Evolutionary conservation across 75 land plant genomes (phyloP), one percentile per base, ranked within the genome.

Genomic region (Larix kaempferi): DNA sequence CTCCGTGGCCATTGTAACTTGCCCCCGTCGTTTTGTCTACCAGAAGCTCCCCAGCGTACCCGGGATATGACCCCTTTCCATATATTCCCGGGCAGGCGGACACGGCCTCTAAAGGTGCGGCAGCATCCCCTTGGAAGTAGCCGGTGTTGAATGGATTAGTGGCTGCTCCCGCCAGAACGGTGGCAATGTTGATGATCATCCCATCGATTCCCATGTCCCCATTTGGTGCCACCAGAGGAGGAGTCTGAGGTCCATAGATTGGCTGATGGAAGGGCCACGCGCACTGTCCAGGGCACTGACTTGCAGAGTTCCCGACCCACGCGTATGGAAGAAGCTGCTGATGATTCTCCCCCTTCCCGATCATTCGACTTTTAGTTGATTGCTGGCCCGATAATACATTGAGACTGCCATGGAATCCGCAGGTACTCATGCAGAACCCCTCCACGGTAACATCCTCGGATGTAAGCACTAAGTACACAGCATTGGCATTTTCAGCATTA

Each of bases 361-460:
- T 54, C 78, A 29, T 29, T 29, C 33, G 33, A 29, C 33, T 29
- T 29, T 29, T 29, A 29, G 33, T 29, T 29, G 33, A 29, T 29
- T 29, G 0, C 33, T 29, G 33, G 33, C 1, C 33, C 0, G 33
- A 29, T 29, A 29, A 29, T 29, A 29, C 33, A 29, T 29, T 29
- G 33, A 29, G 33, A 29, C 52, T 74, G 10, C 56, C 63, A 59
- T 84, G 86, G 17, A 63, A 81, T 4, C 84, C 84, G 44, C 84
- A 84, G 6, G 84, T 56, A 35, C 74, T 78, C 82, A 80, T 77
- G 79, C 96, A 95, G 82, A 95, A 95, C 21, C 94, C 57, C 59
- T 82, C 82, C 87, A 86, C 88, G 2, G 4, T 27, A 2, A 86
- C 86, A 49, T 83, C 81, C 7, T 60, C 14, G 22, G 88, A 61